Evolutionary conservation across 1,139 yeast genomes (phyloP).

Genomic region (Taphrina populina): DNA sequence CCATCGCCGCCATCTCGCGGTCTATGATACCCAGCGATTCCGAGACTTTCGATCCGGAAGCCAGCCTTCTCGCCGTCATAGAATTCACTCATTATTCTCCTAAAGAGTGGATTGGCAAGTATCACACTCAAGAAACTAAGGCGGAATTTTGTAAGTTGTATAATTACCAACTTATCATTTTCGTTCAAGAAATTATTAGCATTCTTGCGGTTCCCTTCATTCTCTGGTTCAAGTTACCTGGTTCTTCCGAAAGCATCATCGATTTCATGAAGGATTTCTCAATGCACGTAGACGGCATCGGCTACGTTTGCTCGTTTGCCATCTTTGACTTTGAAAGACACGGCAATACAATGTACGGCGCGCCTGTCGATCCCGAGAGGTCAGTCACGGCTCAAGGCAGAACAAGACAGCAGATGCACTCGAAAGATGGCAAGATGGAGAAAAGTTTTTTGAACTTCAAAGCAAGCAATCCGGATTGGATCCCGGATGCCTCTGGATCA

Average conservation of each 20-base stretch:
- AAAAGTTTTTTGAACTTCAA: slow-evolving; percentile 32
- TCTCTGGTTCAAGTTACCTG: slow-evolving; percentile 77
- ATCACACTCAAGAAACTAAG: slow-evolving; percentile 62
- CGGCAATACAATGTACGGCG: slow-evolving; percentile 14
- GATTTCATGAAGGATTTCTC: slow-evolving; percentile 89
- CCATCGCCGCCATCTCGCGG: slow-evolving; percentile 71
- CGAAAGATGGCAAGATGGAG: slow-evolving; percentile 33
- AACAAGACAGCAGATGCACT: not conserved
- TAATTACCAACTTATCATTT: slow-evolving; percentile 68
- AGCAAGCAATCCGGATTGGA: slow-evolving; percentile 35
- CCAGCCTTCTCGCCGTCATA: slow-evolving; percentile 70
- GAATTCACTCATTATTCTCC: slow-evolving; percentile 91
- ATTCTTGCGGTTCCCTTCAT: slow-evolving; percentile 82
- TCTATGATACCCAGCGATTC: slow-evolving; percentile 62
- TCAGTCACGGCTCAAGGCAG: not conserved
- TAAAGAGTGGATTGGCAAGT: slow-evolving; percentile 74
- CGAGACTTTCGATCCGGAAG: slow-evolving; percentile 84
- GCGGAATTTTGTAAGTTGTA: slow-evolving; percentile 76
- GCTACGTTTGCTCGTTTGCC: slow-evolving; percentile 91
- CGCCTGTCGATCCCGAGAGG: not conserved
- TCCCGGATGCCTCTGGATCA: slow-evolving; percentile 31
- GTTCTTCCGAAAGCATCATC: slow-evolving; percentile 67
- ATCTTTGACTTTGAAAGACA: slow-evolving; percentile 70
- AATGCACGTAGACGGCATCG: slow-evolving; percentile 88
- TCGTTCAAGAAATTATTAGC: slow-evolving; percentile 75